Percentiles rank a stretch among this genome's conserved stretches.
These are phyloP conservation scores for Thyridium curvatum DNA, from an alignment of 2,329 filamentous ascomycete genomes.

Conservation along the genomic window DNA sequence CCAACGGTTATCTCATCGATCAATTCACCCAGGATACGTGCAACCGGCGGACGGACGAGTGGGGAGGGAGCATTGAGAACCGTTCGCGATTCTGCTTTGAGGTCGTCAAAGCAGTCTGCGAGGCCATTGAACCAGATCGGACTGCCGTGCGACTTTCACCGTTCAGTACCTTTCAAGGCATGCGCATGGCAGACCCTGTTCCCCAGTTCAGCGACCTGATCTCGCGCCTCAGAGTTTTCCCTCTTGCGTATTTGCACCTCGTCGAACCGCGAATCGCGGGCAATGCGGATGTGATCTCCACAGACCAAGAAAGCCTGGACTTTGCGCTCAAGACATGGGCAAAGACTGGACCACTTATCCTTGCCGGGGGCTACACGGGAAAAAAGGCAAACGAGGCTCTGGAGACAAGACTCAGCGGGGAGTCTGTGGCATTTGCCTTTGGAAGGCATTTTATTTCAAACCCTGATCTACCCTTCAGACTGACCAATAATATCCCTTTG, in stretches of 20 bases:
- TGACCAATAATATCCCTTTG: constrained; percentile 27
- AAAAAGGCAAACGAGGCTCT: too few relatives aligned
- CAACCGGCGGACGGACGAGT: constrained; percentile 49
- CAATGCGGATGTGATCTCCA: constrained; percentile 27
- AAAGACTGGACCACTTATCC: constrained; percentile 18
- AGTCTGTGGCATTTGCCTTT: constrained; percentile 25
- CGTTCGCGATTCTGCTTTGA: constrained; percentile 45
- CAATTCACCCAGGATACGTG: constrained; percentile 48
- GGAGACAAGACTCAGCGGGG: not conserved
- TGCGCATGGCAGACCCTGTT: constrained; percentile 50
- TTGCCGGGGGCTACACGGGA: constrained; percentile 19
- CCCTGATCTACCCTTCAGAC: constrained; percentile 34
- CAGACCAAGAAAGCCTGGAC: constrained; percentile 21
- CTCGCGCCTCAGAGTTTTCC: constrained; percentile 37
- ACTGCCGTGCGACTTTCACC: constrained; percentile 48
- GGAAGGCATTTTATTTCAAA: constrained; percentile 36
- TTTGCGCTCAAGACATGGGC: constrained; percentile 21
- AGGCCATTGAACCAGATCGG: constrained; percentile 42
- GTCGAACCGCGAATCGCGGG: constrained; percentile 43
- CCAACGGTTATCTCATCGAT: constrained; percentile 37
- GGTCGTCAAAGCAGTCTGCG: constrained; percentile 41
- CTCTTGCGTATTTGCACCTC: constrained; percentile 45
- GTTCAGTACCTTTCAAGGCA: constrained; percentile 49
- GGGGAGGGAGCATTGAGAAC: constrained; percentile 49
- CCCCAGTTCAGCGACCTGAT: constrained; percentile 52